Percentiles rank a stretch among this genome's conserved stretches.
phyloP scores from a whole-genome alignment of 345 rosid genomes.

The Corchorus olitorius region DNA sequence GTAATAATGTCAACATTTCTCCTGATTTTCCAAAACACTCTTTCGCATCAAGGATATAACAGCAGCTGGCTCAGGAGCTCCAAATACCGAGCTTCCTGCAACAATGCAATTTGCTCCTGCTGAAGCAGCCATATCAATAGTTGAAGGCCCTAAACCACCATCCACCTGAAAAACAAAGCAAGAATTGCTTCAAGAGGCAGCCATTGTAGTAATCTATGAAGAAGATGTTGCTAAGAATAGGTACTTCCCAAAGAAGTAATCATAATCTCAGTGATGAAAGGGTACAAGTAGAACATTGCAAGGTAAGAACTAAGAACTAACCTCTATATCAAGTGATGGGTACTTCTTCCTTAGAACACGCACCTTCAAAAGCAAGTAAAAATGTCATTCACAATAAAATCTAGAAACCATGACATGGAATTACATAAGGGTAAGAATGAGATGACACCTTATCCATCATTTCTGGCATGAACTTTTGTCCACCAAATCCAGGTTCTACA shows the following conservation, averaged over 20 bases:
- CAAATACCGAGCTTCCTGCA: constrained; percentile 90
- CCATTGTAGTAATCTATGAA: background rate
- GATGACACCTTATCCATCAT: constrained; percentile 78
- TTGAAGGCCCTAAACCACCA: constrained; percentile 92
- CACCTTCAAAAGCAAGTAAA: constrained; percentile 42
- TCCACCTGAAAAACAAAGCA: constrained; percentile 57
- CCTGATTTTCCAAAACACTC: constrained; percentile 56
- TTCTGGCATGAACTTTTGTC: constrained; percentile 86
- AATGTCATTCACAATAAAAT: background rate
- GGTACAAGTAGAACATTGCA: background rate
- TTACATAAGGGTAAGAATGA: background rate
- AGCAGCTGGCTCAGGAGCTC: constrained; percentile 77
- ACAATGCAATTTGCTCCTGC: constrained; percentile 88
- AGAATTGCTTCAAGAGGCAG: constrained; percentile 13
- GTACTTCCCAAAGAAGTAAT: background rate
- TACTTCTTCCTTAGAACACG: constrained; percentile 62
- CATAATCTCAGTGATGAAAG: background rate
- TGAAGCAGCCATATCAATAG: constrained; percentile 73
- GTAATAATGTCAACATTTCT: constrained; percentile 26
- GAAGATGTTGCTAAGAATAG: background rate
- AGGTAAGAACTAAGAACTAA: constrained; percentile 22
- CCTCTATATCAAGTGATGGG: constrained; percentile 89
- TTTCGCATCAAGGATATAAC: constrained; percentile 68
- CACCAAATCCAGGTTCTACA: constrained; percentile 74
- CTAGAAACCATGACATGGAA: background rate